Conservation (phyloP, 805 yeast species). For the Brettanomyces naardenensis region DNA sequence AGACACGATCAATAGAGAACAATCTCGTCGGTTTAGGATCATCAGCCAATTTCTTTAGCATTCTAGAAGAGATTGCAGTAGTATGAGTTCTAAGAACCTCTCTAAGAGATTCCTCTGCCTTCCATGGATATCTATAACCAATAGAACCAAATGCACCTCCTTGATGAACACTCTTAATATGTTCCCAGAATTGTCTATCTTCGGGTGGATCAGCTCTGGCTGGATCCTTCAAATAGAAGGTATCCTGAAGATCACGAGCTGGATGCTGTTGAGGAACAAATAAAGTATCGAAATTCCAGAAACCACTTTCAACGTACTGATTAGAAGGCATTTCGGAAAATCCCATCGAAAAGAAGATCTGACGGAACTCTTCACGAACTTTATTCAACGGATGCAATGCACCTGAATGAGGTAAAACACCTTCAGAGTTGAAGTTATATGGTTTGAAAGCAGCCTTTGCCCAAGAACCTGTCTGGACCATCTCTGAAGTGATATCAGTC, state of each 20-base stretch:
- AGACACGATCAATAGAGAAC: conserved; percentile 95
- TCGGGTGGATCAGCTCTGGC: conserved; percentile 70
- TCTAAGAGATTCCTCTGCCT: conserved; percentile 78
- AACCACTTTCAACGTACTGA: conserved; percentile 95
- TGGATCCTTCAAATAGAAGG: conserved; percentile 96
- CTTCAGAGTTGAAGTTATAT: conserved; percentile 94
- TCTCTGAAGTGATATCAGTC: conserved; percentile 91
- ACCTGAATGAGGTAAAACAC: conserved; percentile 78
- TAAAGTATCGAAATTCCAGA: conserved; percentile 97
- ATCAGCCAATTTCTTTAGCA: conserved; percentile 80
- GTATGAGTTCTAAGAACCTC: conserved; percentile 96
- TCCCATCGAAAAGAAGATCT: conserved; percentile 95
- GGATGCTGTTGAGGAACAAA: conserved; percentile 99
- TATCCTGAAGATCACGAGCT: conserved; percentile 97
- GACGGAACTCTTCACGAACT: conserved; percentile 96
- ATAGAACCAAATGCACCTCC: conserved; percentile 88
- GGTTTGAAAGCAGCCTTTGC: conserved; percentile 80
- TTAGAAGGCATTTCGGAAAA: conserved; percentile 99
- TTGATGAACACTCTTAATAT: conserved; percentile 79
- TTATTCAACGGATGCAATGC: conserved; percentile 95
- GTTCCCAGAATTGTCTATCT: conserved; percentile 70
- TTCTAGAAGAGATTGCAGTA: conserved; percentile 84
- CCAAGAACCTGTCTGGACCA: conserved; percentile 82
- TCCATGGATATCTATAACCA: conserved; percentile 99
- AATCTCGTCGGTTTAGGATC: conserved; percentile 86